Evolutionary conservation across 306 rosid genomes (phyloP).

Genomic region (Crataegus laevigata): DNA sequence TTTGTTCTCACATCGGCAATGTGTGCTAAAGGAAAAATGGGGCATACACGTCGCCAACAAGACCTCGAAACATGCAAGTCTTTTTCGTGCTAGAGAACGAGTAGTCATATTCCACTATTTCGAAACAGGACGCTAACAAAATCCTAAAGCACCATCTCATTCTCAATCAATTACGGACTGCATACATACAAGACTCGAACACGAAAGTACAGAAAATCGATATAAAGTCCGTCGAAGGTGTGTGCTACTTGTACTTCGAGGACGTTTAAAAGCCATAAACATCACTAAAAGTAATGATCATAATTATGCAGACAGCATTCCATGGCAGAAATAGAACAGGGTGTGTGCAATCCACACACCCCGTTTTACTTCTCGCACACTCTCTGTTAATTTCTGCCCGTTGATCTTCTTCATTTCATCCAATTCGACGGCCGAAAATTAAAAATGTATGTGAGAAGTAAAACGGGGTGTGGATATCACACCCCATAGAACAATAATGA

Average conservation of each 20-base stretch:
- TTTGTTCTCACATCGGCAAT: background rate
- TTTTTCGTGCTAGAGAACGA: background rate
- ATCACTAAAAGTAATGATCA: too few species aligned
- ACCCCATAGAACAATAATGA: background rate
- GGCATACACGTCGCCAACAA: background rate
- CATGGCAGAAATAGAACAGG: background rate
- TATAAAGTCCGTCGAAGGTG: too few species aligned
- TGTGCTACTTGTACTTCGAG: too few species aligned
- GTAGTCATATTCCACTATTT: background rate
- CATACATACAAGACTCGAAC: background rate
- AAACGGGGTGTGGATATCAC: too few species aligned
- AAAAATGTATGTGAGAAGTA: too few species aligned
- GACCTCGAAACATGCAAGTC: background rate
- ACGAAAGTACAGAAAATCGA: background rate
- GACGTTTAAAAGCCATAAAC: background rate
- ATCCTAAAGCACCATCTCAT: background rate
- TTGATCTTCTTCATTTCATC: too few species aligned
- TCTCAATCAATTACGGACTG: background rate
- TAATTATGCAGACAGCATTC: background rate
- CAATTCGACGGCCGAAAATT: too few species aligned
- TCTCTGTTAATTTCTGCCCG: too few species aligned
- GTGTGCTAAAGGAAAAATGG: background rate
- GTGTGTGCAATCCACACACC: too few species aligned
- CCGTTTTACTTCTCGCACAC: too few species aligned
- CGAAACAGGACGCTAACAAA: background rate